A percentile compares a stretch with the other conserved stretches of the same genome.
Evolutionary conservation across 2,329 filamentous ascomycete species (phyloP).

Genomic region (Colletotrichum siamense): DNA sequence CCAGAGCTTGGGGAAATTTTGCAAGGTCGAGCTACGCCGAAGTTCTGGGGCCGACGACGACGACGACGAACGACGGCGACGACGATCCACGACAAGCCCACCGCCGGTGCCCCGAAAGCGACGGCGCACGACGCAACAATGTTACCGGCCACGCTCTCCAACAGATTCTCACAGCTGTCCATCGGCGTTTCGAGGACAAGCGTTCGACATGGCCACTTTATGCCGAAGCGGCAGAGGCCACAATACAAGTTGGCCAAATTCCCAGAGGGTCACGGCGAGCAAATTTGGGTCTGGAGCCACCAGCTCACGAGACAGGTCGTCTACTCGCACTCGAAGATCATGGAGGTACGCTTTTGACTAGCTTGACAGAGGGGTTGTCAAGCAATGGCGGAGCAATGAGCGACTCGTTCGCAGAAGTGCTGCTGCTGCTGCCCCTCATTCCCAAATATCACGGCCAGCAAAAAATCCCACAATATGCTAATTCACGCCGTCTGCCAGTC

Average conservation of each 20-base stretch:
- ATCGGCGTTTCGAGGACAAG: constrained; percentile 44
- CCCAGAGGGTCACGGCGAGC: constrained; percentile 56
- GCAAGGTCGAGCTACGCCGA: neutral
- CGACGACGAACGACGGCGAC: constrained; percentile 9
- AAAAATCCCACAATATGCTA: neutral
- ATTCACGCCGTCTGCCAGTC: constrained; percentile 32
- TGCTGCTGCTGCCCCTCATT: neutral
- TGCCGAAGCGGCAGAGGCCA: constrained; percentile 23
- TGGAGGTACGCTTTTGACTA: constrained; percentile 45
- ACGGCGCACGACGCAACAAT: constrained; percentile 33
- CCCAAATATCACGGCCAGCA: neutral
- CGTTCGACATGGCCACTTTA: constrained; percentile 42
- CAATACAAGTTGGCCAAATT: constrained; percentile 26
- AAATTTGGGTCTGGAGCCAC: constrained; percentile 62
- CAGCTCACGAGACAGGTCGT: constrained; percentile 55
- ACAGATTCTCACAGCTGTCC: constrained; percentile 46
- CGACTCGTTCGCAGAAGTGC: neutral
- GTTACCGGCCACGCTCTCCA: constrained; percentile 38
- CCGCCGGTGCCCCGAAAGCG: neutral
- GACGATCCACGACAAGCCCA: neutral
- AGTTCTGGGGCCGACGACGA: constrained; percentile 8
- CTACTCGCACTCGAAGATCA: constrained; percentile 52
- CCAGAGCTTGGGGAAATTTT: constrained; percentile 24
- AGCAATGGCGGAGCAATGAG: neutral
- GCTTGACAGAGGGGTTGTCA: neutral